phyloP scores from a whole-genome alignment of 495 filamentous ascomycete genomes.

The Tuber calosporum region DNA sequence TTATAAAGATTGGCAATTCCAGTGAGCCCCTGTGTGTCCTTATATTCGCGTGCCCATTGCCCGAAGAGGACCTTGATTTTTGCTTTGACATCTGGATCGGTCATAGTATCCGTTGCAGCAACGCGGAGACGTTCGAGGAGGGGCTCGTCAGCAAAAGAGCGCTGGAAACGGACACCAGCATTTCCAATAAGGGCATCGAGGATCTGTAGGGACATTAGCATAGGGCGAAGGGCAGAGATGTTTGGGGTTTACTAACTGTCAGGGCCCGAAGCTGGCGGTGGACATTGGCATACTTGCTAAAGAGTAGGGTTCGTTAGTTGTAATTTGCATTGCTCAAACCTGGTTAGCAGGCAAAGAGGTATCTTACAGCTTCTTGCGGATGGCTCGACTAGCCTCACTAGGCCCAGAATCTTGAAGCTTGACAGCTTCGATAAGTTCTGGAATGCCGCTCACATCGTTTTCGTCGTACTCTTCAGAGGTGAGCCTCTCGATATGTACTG shows the following conservation, averaged over 20 bases:
- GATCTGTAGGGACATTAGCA: conserved; percentile 27
- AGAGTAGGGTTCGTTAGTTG: neutral
- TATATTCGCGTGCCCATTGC: conserved; percentile 80
- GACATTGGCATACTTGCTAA: conserved; percentile 83
- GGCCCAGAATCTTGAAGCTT: conserved; percentile 83
- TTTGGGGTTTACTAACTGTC: conserved; percentile 49
- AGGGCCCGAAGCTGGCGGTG: conserved; percentile 88
- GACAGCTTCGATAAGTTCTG: conserved; percentile 88
- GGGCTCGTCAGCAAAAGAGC: conserved; percentile 82
- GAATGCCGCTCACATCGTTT: conserved; percentile 83
- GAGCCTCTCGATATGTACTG: conserved; percentile 85
- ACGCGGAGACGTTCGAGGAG: conserved; percentile 86
- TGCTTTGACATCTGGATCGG: conserved; percentile 73
- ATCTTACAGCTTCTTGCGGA: conserved; percentile 87
- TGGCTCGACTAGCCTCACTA: conserved; percentile 79
- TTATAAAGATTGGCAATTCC: conserved; percentile 73
- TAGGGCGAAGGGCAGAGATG: neutral
- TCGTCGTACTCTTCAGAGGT: conserved; percentile 84
- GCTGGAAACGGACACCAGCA: conserved; percentile 80
- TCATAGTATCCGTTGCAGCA: conserved; percentile 73
- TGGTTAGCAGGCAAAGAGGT: neutral
- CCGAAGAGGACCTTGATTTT: conserved; percentile 81
- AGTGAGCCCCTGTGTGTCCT: conserved; percentile 71
- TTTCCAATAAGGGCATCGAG: conserved; percentile 89
- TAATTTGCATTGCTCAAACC: neutral